Evolutionary conservation across 192 early-diverging fungal genomes (phyloP), one percentile per base, ranked within the genome.

Genomic region (Chytriomyces hyalinus): DNA sequence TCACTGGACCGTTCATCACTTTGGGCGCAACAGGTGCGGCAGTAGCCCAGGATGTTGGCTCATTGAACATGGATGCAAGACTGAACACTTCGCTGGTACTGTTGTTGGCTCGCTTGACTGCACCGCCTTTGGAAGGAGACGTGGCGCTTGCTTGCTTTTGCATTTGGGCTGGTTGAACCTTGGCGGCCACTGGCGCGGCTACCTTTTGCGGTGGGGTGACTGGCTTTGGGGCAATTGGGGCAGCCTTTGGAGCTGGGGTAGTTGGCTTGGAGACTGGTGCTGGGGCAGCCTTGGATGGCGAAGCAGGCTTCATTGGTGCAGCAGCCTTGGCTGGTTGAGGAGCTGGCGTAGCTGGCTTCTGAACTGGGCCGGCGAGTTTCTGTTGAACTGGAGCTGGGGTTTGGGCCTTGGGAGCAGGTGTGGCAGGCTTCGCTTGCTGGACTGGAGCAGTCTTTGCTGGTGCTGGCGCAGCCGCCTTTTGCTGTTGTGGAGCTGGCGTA

Each of bases 61-160:
- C 73, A 15, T 64, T 46, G 49, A 75, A 75, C 63, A 75, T 24
- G 63, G 60, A 75, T 10, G 9, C 60, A 2, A 75, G 47, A 26
- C 73, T 66, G 73, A 46, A 75, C 24, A 75, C 73, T 22, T 75
- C 73, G 46, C 20, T 44, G 60, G 57, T 45, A 64, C 11, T 75
- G 43, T 65, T 50, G 28, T 64, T 65, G 10, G 61, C 7, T 45
- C 53, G 13, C 53, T 57, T 57, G 36, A 46, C 24, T n/a, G 45
- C 65, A 45, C 44, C 8, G 45, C 11, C 36, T 17, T 8, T 36
- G 65, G 65, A 57, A 13, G 53, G 20, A 5, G 13, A 13, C 2
- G 53, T 57, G 13, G 13, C 20, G 15, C 13, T 13, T 57, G 53
- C 13, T 20, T 13, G 53, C 15, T 20, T 57, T 57, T 20, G 53